Evolutionary conservation across 768 basidiomycete genomes (phyloP).

Genomic region (Pholiota conissans): DNA sequence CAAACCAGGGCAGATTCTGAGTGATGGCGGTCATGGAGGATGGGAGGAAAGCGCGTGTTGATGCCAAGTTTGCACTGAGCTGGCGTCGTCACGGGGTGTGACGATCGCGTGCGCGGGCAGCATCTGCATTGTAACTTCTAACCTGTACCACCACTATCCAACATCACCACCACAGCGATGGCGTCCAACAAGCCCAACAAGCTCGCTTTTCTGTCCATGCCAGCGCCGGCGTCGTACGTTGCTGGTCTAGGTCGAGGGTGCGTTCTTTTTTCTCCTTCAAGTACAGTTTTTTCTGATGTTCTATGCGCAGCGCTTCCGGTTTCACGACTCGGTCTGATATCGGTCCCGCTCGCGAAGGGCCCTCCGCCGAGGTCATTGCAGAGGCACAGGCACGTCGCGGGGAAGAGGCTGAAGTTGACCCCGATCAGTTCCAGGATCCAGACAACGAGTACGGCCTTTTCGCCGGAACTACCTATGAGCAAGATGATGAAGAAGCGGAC

Average conservation of each 20-base stretch:
- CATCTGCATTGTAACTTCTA: too few relatives aligned
- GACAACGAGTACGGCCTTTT: conserved; percentile 97
- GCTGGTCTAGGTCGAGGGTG: conserved; percentile 98
- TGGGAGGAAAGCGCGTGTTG: neutral
- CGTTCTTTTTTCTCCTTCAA: conserved; percentile 24
- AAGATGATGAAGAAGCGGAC: conserved; percentile 97
- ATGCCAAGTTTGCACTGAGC: neutral
- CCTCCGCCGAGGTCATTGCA: conserved; percentile 87
- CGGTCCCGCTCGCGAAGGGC: conserved; percentile 94
- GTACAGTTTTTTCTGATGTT: neutral
- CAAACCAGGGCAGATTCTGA: conserved; percentile 80
- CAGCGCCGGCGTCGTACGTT: conserved; percentile 95
- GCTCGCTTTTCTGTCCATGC: conserved; percentile 86
- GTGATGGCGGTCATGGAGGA: conserved; percentile 71
- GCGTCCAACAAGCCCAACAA: conserved; percentile 66
- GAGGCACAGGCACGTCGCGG: conserved; percentile 86
- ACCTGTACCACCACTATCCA: neutral
- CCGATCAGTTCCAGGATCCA: conserved; percentile 93
- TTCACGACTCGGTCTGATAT: conserved; percentile 99
- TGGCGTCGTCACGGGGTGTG: neutral
- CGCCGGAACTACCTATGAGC: conserved; percentile 93
- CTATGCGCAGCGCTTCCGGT: conserved; percentile 74
- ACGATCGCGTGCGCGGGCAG: neutral
- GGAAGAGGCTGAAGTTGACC: conserved; percentile 85
- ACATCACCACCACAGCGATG: conserved; percentile 21